A percentile compares a stretch with the other conserved stretches of the same genome.
Conservation (phyloP, 2,329 filamentous ascomycete species). For the Reticulascus tulasneorum region DNA sequence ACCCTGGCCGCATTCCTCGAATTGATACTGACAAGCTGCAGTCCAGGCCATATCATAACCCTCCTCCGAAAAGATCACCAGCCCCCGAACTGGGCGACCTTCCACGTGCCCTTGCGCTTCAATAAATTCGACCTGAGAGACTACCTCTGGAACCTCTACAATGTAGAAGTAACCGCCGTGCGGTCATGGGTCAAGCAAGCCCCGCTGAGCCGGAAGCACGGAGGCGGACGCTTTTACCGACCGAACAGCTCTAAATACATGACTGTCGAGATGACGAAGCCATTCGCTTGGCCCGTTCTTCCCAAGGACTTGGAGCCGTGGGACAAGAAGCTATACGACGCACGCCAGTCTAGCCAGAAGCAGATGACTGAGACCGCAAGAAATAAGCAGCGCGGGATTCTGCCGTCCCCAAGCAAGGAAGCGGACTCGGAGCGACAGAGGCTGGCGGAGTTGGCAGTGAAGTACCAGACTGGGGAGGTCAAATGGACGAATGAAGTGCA, state of each 20-base stretch:
- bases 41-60: conserved; percentile 76
- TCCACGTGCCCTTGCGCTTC: conserved; percentile 85
- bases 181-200: conserved; percentile 74
- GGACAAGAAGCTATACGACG: conserved; percentile 58
- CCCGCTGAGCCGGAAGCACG: conserved; percentile 48
- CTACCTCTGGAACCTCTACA: conserved; percentile 86
- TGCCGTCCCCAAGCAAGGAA: conserved; percentile 34
- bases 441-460: conserved; percentile 50
- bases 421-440: conserved; percentile 36
- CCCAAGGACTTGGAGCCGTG: conserved; percentile 61
- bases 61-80: conserved; percentile 69
- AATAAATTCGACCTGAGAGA: conserved; percentile 96
- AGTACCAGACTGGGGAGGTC: conserved; percentile 55
- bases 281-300: conserved; percentile 81
- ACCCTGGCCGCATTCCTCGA: conserved; percentile 1
- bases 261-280: conserved; percentile 83
- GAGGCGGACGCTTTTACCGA: conserved; percentile 58
- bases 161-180: conserved; percentile 66
- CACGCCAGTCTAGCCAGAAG: conserved; percentile 44
- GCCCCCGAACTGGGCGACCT: conserved; percentile 78
- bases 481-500: conserved; percentile 52
- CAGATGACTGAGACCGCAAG: conserved; percentile 33
- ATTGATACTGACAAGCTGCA: too few species aligned
- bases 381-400: conserved; percentile 24
- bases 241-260: conserved; percentile 80